Evolutionary conservation across 805 yeast genomes (phyloP), one percentile per base, ranked within the genome.

Genomic region (Yamadazyma paraphyllophila): DNA sequence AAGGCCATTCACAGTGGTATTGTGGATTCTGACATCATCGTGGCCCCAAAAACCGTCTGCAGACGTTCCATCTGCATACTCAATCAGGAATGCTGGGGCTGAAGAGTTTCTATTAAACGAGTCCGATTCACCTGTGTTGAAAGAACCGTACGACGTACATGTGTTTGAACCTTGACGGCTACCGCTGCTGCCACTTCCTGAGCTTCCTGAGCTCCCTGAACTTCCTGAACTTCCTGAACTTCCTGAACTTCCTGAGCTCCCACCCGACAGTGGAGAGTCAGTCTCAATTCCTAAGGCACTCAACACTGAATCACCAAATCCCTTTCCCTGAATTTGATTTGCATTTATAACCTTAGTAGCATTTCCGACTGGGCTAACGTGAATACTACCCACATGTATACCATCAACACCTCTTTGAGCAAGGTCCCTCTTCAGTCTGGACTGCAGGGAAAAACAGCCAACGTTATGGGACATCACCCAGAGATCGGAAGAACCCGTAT

Each of bases 31-130:
- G 4, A 90, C 71, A 33, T 69, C 66, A 56, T 90, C 97, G 37
- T 71, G 64, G 14, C 87, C 95, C 81, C 81, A 79, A 36, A 63
- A 46, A 17, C 84, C 84, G 7, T 44, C 42, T 3, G 82, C 82
- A 40, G 55, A 64, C 2, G 81, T 69, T 6, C 62, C 58, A 56
- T 79, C 84, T 6, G 75, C 81, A 50, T 79, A 79, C 5, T 58
- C 38, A 49, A 79, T 79, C 10, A 53, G 31, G 53, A 79, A 79
- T 1, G 53, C 48, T 3, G 62, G 60, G 7, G 71, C 73, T 1
- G 81, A 64, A 24, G 54, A 49, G 54, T 79, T 79, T 15, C 53
- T 46, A 6, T 57, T 50, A 62, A 71, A 78, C 1, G 76, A 44
- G 24, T 56, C 51, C 0, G 82, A 76, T 4, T 51, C 14, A 2